Evolutionary conservation across 306 rosid genomes (phyloP), one percentile per base, ranked within the genome.

Genomic region (Cucumis sativus): DNA sequence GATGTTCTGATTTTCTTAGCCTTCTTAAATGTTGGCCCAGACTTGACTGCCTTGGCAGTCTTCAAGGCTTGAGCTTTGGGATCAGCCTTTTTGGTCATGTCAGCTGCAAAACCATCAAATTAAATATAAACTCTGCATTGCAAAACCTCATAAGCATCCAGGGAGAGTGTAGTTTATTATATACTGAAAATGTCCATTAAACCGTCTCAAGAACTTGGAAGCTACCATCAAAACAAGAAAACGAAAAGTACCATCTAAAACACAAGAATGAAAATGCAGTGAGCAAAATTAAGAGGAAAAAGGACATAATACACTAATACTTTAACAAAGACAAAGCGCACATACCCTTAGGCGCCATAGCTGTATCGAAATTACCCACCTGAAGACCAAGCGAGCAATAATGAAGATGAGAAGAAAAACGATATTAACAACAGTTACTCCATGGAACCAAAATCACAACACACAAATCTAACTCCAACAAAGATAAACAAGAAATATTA

Each of bases 31-130:
- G 75, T 43, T 20, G 75, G 75, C 17, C 75, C 75, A 20, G 75
- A 69, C 35, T 69, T 69, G 10, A 69, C 75, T 69, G 75, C 75
- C 75, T 69, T 69, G 57, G 75, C 75, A 69, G 75, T 47, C 20
- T 69, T 69, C 57, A 69, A 13, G 75, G 75, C 75, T 14, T 69
- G 75, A 43, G 55, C 75, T 47, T 43, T 69, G 13, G 75, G 35
- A n/a, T 69, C 75, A 43, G 8, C 75, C 57, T 69, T 69, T 6
- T 69, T 69, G 18, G 75, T 69, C 57, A 3, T 69, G 37, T 69
- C 75, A 39, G 56, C 75, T 69, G 75, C 56, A 69, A 40, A 43
- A 12, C 9, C 15, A 69, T 35, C 11, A n/a, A 65, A 3, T 17
- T 6, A 35, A 40, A 8, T 37, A 23, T 0, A 18, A 40, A 41